Evolutionary conservation across 2,329 filamentous ascomycete species (phyloP).

Genomic region (Phyllosticta citrichinensis): DNA sequence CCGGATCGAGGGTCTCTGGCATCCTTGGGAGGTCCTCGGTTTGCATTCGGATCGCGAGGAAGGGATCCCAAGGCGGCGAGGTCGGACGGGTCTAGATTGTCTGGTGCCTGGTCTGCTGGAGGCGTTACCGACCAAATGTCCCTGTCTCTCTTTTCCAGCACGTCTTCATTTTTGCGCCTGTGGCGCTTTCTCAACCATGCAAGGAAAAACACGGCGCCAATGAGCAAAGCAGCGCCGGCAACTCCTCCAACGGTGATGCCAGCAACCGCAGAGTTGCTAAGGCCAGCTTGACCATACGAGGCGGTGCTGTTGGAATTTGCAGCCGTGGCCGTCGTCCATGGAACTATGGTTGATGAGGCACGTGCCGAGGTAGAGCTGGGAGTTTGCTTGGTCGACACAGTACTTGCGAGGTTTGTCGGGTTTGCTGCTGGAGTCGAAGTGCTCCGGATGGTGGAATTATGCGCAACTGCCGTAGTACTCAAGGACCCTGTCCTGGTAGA

Average conservation of each 20-base stretch:
- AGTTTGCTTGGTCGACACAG: not conserved
- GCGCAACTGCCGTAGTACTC: not conserved
- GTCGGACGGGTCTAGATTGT: not conserved
- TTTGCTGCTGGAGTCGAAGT: not conserved
- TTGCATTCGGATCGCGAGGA: not conserved
- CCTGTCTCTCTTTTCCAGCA: constrained; percentile 10
- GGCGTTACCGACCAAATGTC: not conserved
- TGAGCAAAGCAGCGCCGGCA: constrained; percentile 15
- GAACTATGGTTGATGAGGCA: not conserved
- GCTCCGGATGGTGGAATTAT: not conserved
- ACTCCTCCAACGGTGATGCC: not conserved
- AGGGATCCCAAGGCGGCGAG: not conserved
- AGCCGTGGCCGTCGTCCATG: not conserved
- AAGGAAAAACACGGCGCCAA: constrained; percentile 28
- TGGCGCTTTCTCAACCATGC: constrained; percentile 25
- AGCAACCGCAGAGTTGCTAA: not conserved
- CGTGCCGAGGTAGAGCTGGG: not conserved
- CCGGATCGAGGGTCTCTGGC: constrained; percentile 10
- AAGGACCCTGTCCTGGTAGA: not conserved
- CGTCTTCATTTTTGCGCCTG: constrained; percentile 18
- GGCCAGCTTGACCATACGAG: not conserved
- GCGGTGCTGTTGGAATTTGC: not conserved
- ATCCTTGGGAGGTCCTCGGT: not conserved
- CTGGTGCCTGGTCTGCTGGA: not conserved
- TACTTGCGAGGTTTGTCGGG: not conserved